Evolutionary conservation across 1,139 yeast genomes (phyloP).

Genomic region (Yamadazyma pseudoaaseri): DNA sequence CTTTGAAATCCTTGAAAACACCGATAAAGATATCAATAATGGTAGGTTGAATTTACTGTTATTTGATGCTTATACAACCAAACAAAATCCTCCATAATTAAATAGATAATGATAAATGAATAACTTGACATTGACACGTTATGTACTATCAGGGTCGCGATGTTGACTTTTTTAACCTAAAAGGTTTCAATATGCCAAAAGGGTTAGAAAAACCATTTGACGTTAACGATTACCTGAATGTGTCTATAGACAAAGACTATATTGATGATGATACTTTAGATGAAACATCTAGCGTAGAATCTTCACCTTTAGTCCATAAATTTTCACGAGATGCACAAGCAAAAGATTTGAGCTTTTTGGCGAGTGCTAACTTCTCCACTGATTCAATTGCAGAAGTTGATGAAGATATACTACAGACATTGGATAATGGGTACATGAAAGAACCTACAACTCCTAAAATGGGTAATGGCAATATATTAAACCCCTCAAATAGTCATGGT

Average conservation of each 20-base stretch:
- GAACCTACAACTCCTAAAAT: constrained; percentile 9
- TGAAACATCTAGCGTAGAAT: constrained; percentile 9
- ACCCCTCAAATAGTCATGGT: constrained; percentile 7
- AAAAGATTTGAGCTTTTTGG: constrained; percentile 18
- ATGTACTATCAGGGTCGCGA: constrained; percentile 2
- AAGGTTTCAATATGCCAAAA: constrained; percentile 2
- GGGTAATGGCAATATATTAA: constrained; percentile 2
- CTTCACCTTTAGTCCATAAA: constrained; percentile 11
- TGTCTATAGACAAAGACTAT: constrained; percentile 2
- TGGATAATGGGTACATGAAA: background rate
- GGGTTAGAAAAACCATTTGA: constrained; percentile 9
- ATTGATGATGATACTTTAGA: constrained; percentile 5
- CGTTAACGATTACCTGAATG: constrained; percentile 1
- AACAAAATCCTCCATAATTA: constrained; percentile 57
- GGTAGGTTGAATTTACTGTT: constrained; percentile 68
- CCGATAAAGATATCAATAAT: constrained; percentile 59
- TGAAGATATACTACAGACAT: constrained; percentile 8
- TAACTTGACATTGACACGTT: constrained; percentile 3
- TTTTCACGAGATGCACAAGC: constrained; percentile 1
- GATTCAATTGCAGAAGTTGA: constrained; percentile 32
- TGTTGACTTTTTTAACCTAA: background rate
- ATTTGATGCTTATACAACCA: constrained; percentile 72
- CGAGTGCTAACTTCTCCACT: constrained; percentile 45
- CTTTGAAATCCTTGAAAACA: constrained; percentile 71
- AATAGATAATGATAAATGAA: background rate